These are phyloP conservation scores for Paraleonurus japonicus DNA, from an alignment of 257 asterid genomes.

Conservation along the genomic window DNA sequence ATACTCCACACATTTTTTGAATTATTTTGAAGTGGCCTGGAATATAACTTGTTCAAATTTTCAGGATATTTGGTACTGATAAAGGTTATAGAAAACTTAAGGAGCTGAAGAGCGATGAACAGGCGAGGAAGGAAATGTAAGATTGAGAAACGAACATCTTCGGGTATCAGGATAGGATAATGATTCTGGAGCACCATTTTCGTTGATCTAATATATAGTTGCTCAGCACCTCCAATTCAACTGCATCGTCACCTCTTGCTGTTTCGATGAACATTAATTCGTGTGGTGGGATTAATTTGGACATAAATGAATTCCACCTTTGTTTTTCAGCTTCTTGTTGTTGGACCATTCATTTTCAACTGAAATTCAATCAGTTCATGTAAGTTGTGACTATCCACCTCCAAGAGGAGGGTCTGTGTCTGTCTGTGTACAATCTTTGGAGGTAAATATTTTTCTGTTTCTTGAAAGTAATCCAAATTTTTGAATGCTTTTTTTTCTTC, in stretches of 20 bases:
- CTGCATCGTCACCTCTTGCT: conserved; percentile 26
- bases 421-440: background rate
- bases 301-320: conserved; percentile 26
- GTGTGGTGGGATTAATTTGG: conserved; percentile 26
- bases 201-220: conserved; percentile 20
- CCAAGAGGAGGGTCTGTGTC: background rate
- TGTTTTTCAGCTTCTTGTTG: background rate
- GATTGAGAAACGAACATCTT: conserved; percentile 1
- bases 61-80: conserved; percentile 88
- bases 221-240: background rate
- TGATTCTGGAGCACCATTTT: conserved; percentile 27
- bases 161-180: conserved; percentile 22
- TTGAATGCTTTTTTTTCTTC: background rate
- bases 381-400: background rate
- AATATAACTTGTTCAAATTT: background rate
- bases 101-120: conserved; percentile 53
- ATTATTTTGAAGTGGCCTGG: background rate
- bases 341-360: conserved; percentile 1
- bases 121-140: conserved; percentile 44
- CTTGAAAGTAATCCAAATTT: background rate
- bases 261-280: conserved; percentile 14
- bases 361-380: conserved; percentile 4
- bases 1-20: background rate
- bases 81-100: conserved; percentile 78
- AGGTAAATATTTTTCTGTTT: background rate